Evolutionary conservation across 352 stramenopile species (phyloP), one percentile per base, ranked within the genome.

Genomic region (Thalassiosira oceanica): DNA sequence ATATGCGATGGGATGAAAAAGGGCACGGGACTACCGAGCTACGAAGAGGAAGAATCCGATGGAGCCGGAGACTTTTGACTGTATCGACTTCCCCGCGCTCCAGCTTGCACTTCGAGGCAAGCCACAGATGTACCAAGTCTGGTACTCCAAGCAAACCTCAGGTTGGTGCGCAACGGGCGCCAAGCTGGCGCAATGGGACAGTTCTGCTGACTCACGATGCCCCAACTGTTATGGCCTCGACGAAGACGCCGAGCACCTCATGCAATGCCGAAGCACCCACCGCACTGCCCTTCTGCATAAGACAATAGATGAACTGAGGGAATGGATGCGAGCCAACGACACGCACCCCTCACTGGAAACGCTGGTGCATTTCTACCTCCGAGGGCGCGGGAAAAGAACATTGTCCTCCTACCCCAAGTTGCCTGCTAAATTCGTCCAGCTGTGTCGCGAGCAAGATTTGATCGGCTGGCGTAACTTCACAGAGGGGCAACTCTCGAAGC

Each of bases 111-210:
- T 70, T 13, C 5, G 1, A 8, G 16, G 16, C 0, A 62, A 49
- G 13, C 39, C 49, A 6, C 29, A 70, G n/a, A 62, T 55, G 37
- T 70, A 44, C 31, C 13, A 33, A 2, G 15, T 70, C 8, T 70
- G 60, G 60, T 31, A 62, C 1, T 36, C 60, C 0, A 70, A 70
- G 39, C 60, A 70, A 15, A 16, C 20, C 6, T 46, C 37, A 6
- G 37, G 37, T 16, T 46, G 16, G 13, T 46, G 37, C n/a, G 36
- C 36, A 2, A 62, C 50, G 5, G 4, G 49, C 7, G 11, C 11
- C 1, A 50, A 56, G 1, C 4, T 61, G 0, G 3, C 26, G 1
- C 5, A 39, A 16, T 46, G 10, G 33, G 1, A 36, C 10, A 28
- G 13, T 1, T 18, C 18, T 1, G 1, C 0, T 20, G 46, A 67